These are phyloP conservation scores for Euphorbia schlechtendalii DNA, from an alignment of 441 rosid species.

Conservation along the genomic window DNA sequence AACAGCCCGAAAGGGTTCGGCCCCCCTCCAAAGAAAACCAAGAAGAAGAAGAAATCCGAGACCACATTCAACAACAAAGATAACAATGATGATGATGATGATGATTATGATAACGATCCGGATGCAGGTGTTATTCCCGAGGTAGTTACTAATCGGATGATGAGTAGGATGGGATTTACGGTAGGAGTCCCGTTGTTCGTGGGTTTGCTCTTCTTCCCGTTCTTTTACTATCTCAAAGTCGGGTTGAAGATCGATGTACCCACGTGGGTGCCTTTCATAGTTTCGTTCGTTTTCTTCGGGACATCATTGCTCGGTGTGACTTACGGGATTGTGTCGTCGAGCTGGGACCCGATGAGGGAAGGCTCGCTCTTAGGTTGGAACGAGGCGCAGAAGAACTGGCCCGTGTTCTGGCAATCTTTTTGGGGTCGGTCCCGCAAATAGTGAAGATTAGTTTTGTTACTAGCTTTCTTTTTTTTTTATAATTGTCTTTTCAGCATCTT, in stretches of 20 bases:
- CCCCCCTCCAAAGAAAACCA: slow-evolving; percentile 48
- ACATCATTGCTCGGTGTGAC: slow-evolving; percentile 73
- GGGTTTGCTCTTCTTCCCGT: slow-evolving; percentile 75
- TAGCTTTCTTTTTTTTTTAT: too few species aligned
- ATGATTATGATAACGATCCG: slow-evolving; percentile 23
- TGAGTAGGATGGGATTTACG: slow-evolving; percentile 64
- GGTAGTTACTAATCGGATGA: slow-evolving; percentile 90
- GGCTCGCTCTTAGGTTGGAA: slow-evolving; percentile 88
- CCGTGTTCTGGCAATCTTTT: slow-evolving; percentile 86
- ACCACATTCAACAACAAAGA: slow-evolving; percentile 19
- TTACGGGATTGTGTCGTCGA: slow-evolving; percentile 81
- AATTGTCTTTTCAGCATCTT: too few species aligned
- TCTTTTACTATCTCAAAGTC: slow-evolving; percentile 80
- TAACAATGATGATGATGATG: slow-evolving; percentile 23
- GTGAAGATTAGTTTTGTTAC: slow-evolving; percentile 13
- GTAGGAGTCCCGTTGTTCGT: slow-evolving; percentile 68
- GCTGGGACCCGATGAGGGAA: slow-evolving; percentile 93
- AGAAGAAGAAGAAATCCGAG: slow-evolving; percentile 36
- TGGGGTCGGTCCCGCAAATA: slow-evolving; percentile 56
- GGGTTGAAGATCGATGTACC: slow-evolving; percentile 75
- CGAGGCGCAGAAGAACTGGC: slow-evolving; percentile 90
- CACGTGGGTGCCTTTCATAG: slow-evolving; percentile 73
- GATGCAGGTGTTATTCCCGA: slow-evolving; percentile 70
- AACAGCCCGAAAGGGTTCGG: slow-evolving; percentile 76
- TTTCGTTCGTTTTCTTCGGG: slow-evolving; percentile 80